phyloP scores from a whole-genome alignment of 352 stramenopile genomes.

The Globisporangium carolinianum region DNA sequence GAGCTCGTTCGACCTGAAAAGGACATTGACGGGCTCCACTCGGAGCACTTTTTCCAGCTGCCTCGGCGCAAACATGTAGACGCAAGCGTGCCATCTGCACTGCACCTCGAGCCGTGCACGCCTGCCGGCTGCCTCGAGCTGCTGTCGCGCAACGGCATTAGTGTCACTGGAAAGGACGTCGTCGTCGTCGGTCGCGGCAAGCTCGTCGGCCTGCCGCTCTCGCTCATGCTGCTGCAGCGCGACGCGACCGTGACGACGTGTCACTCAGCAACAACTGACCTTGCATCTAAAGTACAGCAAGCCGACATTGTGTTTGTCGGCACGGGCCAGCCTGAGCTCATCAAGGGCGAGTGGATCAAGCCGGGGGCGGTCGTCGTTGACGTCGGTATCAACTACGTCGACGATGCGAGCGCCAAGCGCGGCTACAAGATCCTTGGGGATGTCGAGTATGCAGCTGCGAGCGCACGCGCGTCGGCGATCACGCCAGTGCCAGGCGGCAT shows the following conservation, averaged over 20 bases:
- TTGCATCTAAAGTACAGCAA: conserved; percentile 45
- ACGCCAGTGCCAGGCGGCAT: conserved; percentile 96
- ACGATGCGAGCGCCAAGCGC: conserved; percentile 59
- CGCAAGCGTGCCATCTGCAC: conserved; percentile 6
- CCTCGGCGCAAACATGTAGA: conserved; percentile 21
- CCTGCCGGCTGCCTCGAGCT: conserved; percentile 76
- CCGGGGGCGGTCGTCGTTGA: conserved; percentile 96
- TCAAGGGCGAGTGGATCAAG: conserved; percentile 97
- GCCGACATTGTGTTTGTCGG: conserved; percentile 97
- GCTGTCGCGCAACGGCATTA: conserved; percentile 61
- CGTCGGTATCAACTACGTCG: conserved; percentile 98
- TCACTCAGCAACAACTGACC: conserved; percentile 89
- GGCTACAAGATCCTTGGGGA: conserved; percentile 96
- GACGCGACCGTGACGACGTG: conserved; percentile 97
- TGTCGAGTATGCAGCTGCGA: conserved; percentile 91
- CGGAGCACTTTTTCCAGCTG: conserved; percentile 93
- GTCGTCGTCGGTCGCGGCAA: conserved; percentile 96
- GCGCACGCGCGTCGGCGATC: conserved; percentile 87
- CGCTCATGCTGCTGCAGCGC: conserved; percentile 91
- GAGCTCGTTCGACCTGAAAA: conserved; percentile 89
- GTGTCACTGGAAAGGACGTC: conserved; percentile 92
- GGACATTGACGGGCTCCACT: conserved; percentile 99
- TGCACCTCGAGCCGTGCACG: conserved; percentile 90
- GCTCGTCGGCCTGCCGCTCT: conserved; percentile 96
- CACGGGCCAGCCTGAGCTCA: conserved; percentile 90